A percentile compares a stretch with the other conserved stretches of the same genome.
phyloP scores from a whole-genome alignment of 2,329 filamentous ascomycete genomes.

The Pseudogymnoascus sp. region DNA sequence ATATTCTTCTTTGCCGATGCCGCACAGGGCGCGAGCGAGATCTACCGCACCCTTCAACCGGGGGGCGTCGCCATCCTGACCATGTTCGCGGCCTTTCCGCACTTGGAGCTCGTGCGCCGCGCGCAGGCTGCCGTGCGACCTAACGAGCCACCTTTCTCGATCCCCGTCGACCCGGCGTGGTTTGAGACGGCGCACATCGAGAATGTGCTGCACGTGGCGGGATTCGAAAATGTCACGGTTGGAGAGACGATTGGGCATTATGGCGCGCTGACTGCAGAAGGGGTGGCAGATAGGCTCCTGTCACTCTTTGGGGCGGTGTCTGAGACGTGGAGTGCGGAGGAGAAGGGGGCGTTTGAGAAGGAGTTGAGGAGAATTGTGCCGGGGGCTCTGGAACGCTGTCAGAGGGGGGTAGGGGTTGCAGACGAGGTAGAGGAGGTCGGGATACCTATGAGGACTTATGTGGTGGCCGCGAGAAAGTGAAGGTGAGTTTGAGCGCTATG shows the following conservation, averaged over 20 bases:
- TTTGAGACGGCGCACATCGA: neutral
- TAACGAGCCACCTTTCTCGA: neutral
- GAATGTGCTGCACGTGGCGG: neutral
- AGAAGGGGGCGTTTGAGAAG: neutral
- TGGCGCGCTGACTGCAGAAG: neutral
- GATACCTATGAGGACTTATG: neutral
- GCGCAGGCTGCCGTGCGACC: neutral
- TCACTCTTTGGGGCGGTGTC: neutral
- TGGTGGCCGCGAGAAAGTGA: neutral
- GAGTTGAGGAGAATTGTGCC: neutral
- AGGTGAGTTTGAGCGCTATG: neutral
- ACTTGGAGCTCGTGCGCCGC: neutral
- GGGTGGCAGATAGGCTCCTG: neutral
- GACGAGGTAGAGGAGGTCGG: neutral
- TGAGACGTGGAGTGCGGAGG: neutral
- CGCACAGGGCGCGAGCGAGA: conserved; percentile 29
- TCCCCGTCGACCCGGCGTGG: neutral
- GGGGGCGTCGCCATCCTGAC: conserved; percentile 33
- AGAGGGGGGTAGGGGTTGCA: neutral
- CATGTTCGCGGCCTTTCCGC: neutral
- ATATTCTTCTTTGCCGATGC: conserved; percentile 31
- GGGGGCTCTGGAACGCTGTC: neutral
- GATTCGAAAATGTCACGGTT: neutral
- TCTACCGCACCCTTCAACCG: conserved; percentile 31
- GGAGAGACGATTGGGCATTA: neutral